phyloP scores from a whole-genome alignment of 2,329 filamentous ascomycete genomes.

The Colletotrichum sojae region DNA sequence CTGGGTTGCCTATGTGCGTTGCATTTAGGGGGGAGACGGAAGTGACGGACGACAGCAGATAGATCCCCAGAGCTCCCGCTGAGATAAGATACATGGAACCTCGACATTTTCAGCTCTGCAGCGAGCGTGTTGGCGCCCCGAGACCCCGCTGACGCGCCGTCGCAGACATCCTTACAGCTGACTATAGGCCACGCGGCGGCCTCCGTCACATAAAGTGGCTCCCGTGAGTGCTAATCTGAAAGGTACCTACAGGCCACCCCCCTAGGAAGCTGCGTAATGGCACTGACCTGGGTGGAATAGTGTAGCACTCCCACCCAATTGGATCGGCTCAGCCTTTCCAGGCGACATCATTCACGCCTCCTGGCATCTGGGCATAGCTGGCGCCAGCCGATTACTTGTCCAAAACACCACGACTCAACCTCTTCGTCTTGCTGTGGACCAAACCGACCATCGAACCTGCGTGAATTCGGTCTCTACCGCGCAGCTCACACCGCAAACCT shows the following conservation, averaged over 20 bases:
- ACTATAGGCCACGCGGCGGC: slow-evolving; percentile 39
- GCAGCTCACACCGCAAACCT: not conserved
- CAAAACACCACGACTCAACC: slow-evolving; percentile 27
- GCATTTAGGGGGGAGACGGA: too few species aligned
- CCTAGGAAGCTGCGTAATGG: slow-evolving; percentile 15
- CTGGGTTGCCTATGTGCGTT: too few species aligned
- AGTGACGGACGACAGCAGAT: too few species aligned
- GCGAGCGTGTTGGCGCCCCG: not conserved
- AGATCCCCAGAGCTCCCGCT: not conserved
- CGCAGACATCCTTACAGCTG: slow-evolving; percentile 21
- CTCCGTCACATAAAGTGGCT: slow-evolving; percentile 33
- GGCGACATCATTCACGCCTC: slow-evolving; percentile 31
- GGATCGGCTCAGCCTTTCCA: slow-evolving; percentile 29
- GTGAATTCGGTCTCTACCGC: slow-evolving; percentile 7
- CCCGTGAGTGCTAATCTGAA: not conserved
- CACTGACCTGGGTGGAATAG: slow-evolving; percentile 19
- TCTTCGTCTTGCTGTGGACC: not conserved
- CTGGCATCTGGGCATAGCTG: slow-evolving; percentile 27
- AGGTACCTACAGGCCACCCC: not conserved
- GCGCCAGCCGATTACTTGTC: slow-evolving; percentile 25
- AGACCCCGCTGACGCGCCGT: slow-evolving; percentile 11
- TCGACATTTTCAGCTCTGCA: too few species aligned
- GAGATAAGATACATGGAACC: not conserved
- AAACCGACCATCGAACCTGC: slow-evolving; percentile 9
- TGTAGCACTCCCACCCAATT: slow-evolving; percentile 23